Conservation (phyloP, 148 eudicot species). For the Diospyros kaki region DNA sequence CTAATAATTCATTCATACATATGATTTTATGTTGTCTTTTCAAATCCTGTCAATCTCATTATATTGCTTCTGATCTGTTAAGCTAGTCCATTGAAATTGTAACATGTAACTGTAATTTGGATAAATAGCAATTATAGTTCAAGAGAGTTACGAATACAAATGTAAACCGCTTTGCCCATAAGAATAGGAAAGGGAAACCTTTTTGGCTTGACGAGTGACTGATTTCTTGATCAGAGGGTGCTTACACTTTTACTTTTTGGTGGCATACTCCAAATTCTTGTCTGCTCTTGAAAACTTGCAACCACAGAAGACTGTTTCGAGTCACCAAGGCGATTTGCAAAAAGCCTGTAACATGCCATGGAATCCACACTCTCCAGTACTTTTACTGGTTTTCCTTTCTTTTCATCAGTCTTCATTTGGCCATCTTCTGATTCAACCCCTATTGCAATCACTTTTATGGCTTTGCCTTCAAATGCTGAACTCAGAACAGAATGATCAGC, state of each 20-base stretch:
- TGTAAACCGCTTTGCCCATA: too few relatives aligned
- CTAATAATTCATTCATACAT: too few relatives aligned
- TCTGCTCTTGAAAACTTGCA: slow-evolving; percentile 37
- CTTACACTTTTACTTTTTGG: neutral
- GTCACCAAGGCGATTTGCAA: slow-evolving; percentile 33
- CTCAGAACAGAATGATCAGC: slow-evolving; percentile 17
- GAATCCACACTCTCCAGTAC: slow-evolving; percentile 28
- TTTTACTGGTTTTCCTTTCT: slow-evolving; percentile 28
- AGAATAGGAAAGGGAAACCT: too few relatives aligned
- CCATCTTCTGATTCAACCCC: slow-evolving; percentile 41
- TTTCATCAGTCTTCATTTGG: slow-evolving; percentile 24
- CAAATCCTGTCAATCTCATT: too few relatives aligned
- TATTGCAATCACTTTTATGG: slow-evolving; percentile 26
- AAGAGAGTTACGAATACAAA: too few relatives aligned
- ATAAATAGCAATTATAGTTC: too few relatives aligned
- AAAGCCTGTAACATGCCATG: slow-evolving; percentile 28
- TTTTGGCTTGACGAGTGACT: too few relatives aligned
- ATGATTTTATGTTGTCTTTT: too few relatives aligned
- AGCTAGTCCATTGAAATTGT: too few relatives aligned
- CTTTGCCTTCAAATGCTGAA: slow-evolving; percentile 17
- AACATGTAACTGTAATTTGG: too few relatives aligned
- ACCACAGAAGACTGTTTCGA: slow-evolving; percentile 41
- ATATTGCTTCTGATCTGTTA: too few relatives aligned
- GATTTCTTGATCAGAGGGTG: too few relatives aligned
- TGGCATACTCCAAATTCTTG: slow-evolving; percentile 26